Evolutionary conservation across 306 rosid species (phyloP).

Genomic region (Dryas drummondii): DNA sequence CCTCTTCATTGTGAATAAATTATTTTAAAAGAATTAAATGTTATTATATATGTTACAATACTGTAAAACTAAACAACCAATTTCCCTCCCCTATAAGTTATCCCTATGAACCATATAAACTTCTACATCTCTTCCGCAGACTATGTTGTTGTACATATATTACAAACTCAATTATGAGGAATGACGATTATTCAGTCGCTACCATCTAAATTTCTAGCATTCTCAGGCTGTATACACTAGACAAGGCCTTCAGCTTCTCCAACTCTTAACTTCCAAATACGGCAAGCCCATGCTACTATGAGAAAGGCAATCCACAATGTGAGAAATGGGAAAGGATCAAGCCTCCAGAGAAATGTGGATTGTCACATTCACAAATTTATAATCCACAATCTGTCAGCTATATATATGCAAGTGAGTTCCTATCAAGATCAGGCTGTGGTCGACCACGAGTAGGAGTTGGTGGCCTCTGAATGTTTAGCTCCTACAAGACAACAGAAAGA

Average conservation of each 20-base stretch:
- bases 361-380: neutral
- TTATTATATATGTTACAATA: conserved; percentile 39
- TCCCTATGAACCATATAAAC: conserved; percentile 33
- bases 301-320: neutral
- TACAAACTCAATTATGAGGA: conserved; percentile 34
- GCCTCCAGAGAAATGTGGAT: conserved; percentile 16
- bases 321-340: neutral
- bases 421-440: conserved; percentile 97
- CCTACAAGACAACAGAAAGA: conserved; percentile 42
- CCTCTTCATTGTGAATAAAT: conserved; percentile 6
- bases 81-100: conserved; percentile 42
- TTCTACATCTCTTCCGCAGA: conserved; percentile 36
- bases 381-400: conserved; percentile 27
- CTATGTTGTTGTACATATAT: conserved; percentile 33
- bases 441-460: conserved; percentile 99
- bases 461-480: conserved; percentile 96
- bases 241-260: conserved; percentile 33
- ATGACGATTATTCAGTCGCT: conserved; percentile 23
- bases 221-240: conserved; percentile 37
- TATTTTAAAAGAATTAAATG: neutral
- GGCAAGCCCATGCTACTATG: conserved; percentile 9
- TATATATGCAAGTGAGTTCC: conserved; percentile 95
- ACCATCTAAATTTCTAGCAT: conserved; percentile 25
- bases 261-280: conserved; percentile 21
- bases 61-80: conserved; percentile 37